These are phyloP conservation scores for Cerioporus squamosus DNA, from an alignment of 1,284 basidiomycete genomes.

Conservation along the genomic window DNA sequence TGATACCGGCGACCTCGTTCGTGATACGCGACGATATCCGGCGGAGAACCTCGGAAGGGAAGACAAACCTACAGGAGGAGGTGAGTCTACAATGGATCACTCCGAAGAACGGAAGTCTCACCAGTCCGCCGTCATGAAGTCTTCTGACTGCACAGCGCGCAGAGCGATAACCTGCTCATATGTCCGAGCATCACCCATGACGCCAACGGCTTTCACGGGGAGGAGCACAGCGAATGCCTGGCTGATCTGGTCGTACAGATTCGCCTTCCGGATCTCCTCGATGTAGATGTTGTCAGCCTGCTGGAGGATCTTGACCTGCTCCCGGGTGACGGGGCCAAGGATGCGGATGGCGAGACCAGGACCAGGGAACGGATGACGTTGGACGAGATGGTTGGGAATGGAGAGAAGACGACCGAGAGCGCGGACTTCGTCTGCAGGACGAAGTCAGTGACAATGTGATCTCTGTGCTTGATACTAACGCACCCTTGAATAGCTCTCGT, in stretches of 20 bases:
- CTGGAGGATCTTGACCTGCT: conserved; percentile 95
- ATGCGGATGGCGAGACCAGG: conserved; percentile 99
- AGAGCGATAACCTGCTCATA: conserved; percentile 97
- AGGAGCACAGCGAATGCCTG: conserved; percentile 98
- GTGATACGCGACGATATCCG: conserved; percentile 97
- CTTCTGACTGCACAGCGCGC: conserved; percentile 91
- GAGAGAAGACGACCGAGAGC: conserved; percentile 88
- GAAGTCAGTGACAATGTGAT: background rate
- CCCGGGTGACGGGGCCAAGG: conserved; percentile 90
- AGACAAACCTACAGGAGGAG: conserved; percentile 73
- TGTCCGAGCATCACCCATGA: conserved; percentile 96
- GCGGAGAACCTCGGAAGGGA: conserved; percentile 90
- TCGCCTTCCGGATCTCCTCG: conserved; percentile 94
- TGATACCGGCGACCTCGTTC: conserved; percentile 95
- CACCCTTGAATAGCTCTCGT: conserved; percentile 97
- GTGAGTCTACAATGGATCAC: background rate
- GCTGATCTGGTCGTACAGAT: conserved; percentile 92
- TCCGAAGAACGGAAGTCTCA: conserved; percentile 31
- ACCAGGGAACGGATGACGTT: conserved; percentile 99
- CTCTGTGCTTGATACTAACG: conserved; percentile 18
- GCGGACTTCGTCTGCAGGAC: conserved; percentile 87
- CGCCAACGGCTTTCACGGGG: conserved; percentile 97
- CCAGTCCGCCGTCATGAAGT: conserved; percentile 99
- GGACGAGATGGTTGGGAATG: conserved; percentile 93
- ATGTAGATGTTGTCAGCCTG: conserved; percentile 97